Percentiles rank a stretch among this genome's conserved stretches.
These are phyloP conservation scores for Aspergillus eucalypticola DNA, from an alignment of 2,329 filamentous ascomycete genomes.

Conservation along the genomic window DNA sequence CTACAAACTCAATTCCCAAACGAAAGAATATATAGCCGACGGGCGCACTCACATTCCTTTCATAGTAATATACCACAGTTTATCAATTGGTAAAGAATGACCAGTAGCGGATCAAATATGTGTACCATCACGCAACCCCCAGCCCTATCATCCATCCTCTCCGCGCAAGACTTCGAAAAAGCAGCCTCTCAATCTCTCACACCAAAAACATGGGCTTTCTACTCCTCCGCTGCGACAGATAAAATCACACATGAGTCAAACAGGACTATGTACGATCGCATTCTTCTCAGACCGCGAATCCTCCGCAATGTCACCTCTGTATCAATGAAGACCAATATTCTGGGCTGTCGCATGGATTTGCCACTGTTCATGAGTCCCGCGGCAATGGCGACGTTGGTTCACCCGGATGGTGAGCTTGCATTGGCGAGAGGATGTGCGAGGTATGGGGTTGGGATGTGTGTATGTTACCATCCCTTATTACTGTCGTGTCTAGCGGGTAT, in stretches of 20 bases:
- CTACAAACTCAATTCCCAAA: too few species aligned
- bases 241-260: conserved; percentile 60
- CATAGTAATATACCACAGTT: too few species aligned
- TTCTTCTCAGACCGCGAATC: conserved; percentile 61
- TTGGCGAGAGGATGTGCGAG: conserved; percentile 55
- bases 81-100: too few species aligned
- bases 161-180: conserved; percentile 60
- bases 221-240: conserved; percentile 66
- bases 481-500: neutral
- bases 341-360: conserved; percentile 54
- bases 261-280: conserved; percentile 54
- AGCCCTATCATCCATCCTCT: conserved; percentile 56
- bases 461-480: conserved; percentile 24
- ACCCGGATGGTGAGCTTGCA: conserved; percentile 64
- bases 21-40: too few species aligned
- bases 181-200: conserved; percentile 57
- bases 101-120: neutral
- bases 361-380: conserved; percentile 67
- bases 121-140: conserved; percentile 28
- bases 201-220: conserved; percentile 70
- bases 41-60: too few species aligned
- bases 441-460: conserved; percentile 58
- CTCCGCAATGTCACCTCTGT: conserved; percentile 58
- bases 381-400: conserved; percentile 64
- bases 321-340: conserved; percentile 54